Evolutionary conservation across 495 filamentous ascomycete species (phyloP), one percentile per base, ranked within the genome.

Genomic region (Daldinia childiae): DNA sequence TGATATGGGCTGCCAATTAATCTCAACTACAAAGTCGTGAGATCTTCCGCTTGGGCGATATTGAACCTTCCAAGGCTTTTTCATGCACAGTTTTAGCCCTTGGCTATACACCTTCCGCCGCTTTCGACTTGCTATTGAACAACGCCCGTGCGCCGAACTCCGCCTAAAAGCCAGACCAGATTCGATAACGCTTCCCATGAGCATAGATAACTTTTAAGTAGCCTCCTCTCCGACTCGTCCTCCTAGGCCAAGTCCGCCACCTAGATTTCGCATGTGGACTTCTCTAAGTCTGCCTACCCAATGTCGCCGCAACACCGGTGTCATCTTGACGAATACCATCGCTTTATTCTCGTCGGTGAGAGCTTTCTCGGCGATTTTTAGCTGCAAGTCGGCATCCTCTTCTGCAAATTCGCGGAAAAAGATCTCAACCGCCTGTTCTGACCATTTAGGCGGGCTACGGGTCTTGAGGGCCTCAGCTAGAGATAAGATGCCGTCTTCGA

Each of bases 321-420:
- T 81, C 83, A 86, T 86, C 77, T 86, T 86, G 74, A 82, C 82
- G 48, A 86, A 86, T 11, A 85, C 81, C 81, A 85, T 83, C 14
- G 83, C 83, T 64, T 85, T 86, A 66, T 83, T 84, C 58, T 85
- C 82, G 61, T 86, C 82, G n/a, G 79, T 81, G 29, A 86, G 77
- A 5, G 79, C 78, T 68, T 84, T 86, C 74, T 86, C 83, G 8
- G 83, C 82, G 12, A 86, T 84, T 77, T 84, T 85, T 12, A 86
- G 73, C 76, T 85, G 82, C 51, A 86, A 65, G 60, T 86, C 83
- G 36, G 78, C 73, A 57, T 86, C 83, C 60, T 86, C 83, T 38
- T 76, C 77, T 54, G 74, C 68, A 45, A 86, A 86, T 32, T 86
- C 83, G 26, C 77, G 77, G 66, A 86, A 86, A 66, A 86, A 81